phyloP scores from a whole-genome alignment of 306 rosid species.

The Lagenaria siceraria region DNA sequence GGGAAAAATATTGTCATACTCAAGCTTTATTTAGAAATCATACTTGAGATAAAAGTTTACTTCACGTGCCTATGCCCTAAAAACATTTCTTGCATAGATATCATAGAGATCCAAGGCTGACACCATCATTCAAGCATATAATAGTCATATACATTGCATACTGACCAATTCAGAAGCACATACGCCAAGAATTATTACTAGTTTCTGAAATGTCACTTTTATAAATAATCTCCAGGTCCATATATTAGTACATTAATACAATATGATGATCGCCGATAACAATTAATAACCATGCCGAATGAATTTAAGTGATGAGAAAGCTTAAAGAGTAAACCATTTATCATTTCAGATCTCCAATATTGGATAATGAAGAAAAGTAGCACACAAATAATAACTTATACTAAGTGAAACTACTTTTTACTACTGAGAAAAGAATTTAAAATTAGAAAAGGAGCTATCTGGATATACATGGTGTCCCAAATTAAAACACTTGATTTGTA shows the following conservation, averaged over 20 bases:
- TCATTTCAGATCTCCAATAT: slow-evolving; percentile 1
- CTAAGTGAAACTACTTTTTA: not conserved
- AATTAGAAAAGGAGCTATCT: not conserved
- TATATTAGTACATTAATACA: not conserved
- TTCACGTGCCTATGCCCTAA: not conserved
- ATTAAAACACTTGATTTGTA: not conserved
- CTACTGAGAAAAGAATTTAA: not conserved
- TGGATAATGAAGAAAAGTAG: slow-evolving; percentile 1
- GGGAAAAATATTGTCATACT: not conserved
- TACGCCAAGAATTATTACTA: not conserved
- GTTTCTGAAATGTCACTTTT: not conserved
- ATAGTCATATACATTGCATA: not conserved
- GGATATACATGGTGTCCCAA: not conserved
- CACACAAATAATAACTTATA: not conserved
- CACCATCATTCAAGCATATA: not conserved
- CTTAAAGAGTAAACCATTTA: not conserved
- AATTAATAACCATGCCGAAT: not conserved
- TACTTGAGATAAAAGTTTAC: not conserved
- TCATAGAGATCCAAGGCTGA: not conserved
- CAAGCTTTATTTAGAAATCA: not conserved
- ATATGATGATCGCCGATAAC: not conserved
- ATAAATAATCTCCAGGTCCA: not conserved
- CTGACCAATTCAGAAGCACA: not conserved
- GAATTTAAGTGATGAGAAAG: not conserved
- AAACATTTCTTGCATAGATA: not conserved